Evolutionary conservation across 805 yeast species (phyloP).

Genomic region (Ogataea pignaliae): DNA sequence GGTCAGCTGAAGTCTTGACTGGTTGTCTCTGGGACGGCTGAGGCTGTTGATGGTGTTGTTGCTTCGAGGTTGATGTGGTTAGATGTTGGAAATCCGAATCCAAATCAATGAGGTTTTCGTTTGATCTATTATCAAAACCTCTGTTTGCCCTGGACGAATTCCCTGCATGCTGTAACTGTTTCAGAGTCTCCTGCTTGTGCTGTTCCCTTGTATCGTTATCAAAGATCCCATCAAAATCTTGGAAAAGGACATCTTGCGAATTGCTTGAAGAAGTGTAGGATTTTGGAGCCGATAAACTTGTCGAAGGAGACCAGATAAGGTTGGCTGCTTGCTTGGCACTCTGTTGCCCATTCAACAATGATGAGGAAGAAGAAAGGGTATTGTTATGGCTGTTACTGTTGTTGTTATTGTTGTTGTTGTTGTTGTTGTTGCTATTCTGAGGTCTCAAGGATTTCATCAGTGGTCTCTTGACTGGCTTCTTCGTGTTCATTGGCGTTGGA

Average conservation of each 20-base stretch:
- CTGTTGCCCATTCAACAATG: conserved; percentile 6
- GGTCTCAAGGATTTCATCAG: conserved; percentile 20
- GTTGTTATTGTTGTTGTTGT: background rate
- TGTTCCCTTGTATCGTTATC: conserved; percentile 17
- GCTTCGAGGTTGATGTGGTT: conserved; percentile 3
- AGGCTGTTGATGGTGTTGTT: conserved; percentile 1
- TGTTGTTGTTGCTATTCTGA: conserved; percentile 5
- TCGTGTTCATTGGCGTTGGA: conserved; percentile 27
- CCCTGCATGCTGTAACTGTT: conserved; percentile 24
- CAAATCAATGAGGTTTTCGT: conserved; percentile 13
- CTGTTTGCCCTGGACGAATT: conserved; percentile 16
- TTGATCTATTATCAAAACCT: conserved; percentile 7
- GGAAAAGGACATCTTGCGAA: conserved; percentile 19
- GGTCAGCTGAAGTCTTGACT: conserved; percentile 23
- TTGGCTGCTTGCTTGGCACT: conserved; percentile 34
- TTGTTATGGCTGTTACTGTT: background rate
- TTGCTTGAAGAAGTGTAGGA: conserved; percentile 20
- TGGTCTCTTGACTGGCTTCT: conserved; percentile 15
- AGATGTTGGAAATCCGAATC: conserved; percentile 9
- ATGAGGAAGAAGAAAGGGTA: background rate
- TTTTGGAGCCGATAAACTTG: conserved; percentile 22
- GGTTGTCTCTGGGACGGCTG: conserved; percentile 2
- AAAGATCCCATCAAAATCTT: conserved; percentile 23
- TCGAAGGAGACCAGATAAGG: conserved; percentile 34
- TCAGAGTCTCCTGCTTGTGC: conserved; percentile 24